Evolutionary conservation across 495 filamentous ascomycete species (phyloP), one percentile per base, ranked within the genome.

Genomic region (Trichoderma parareesei): DNA sequence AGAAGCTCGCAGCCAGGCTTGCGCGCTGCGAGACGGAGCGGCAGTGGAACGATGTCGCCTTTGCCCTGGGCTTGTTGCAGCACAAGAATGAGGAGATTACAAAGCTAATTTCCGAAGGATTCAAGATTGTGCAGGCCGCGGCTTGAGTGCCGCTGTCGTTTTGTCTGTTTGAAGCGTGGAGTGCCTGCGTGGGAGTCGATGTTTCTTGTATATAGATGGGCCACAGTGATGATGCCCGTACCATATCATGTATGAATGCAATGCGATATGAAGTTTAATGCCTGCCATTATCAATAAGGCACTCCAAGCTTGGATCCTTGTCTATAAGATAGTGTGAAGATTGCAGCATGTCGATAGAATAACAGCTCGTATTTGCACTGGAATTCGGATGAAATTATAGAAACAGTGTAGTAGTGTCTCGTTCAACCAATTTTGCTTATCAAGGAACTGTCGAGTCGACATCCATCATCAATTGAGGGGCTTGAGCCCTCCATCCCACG

Each of bases 31-130:
- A 97, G 71, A 93, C 81, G 13, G 93, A 99, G 76, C 82, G 91
- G 60, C 93, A 97, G 70, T 99, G 95, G 95, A 94, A 89, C 70
- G 95, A 99, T 77, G 92, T 97, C 43, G 89, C 93, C 10, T 99
- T 91, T 78, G 90, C 92, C 4, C 73, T 99, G 33, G 90, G 90
- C 35, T 73, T 97, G 65, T 76, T 98, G 57, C 93, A 91, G 69
- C 95, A 98, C 71, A 99, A 97, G 81, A 97, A 97, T 67, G 95
- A 99, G 75, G 94, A 98, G 16, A 98, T 99, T 63, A 81, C 84
- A 43, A 97, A 95, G 80, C 77, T 87, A 18, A 81, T 99, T 13
- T 77, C 79, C 20, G 89, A 88, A 65, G 95, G 95, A 11, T 98
- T 94, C 76, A 90, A 90, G 76, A 79, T 97, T 35, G 87, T 97